Evolutionary conservation across 2,329 filamentous ascomycete genomes (phyloP), one percentile per base, ranked within the genome.

Genomic region (Zymoseptoria brevis): DNA sequence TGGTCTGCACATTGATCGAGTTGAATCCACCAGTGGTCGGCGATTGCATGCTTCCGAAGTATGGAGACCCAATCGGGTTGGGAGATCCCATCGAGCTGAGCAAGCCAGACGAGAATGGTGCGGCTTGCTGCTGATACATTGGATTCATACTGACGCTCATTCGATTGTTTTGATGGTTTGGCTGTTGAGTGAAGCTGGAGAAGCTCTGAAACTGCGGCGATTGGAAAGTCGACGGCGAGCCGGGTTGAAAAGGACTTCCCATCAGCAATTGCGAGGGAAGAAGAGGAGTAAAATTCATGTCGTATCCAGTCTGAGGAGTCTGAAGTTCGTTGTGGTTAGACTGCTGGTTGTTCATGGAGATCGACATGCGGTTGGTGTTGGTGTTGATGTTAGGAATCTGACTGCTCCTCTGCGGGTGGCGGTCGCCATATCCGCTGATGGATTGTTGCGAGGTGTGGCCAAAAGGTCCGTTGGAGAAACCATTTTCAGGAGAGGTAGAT

Each of bases 231-330:
- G 88, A 89, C 3, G 93, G 93, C 4, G 90, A 96, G 50, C 92
- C 94, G 13, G 94, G 91, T 77, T 97, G 94, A 77, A 97, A 97
- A 19, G 94, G 94, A 75, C 91, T 96, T 53, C 94, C 94, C 55
- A 97, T 87, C 24, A 99, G 85, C 68, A 99, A 81, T 76, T 96
- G 90, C 35, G 93, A 97, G 41, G 94, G 94, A 45, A 99, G 84
- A 66, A 99, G 83, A 65, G 94, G 93, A 9, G 94, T 96, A 76
- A 96, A 97, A 77, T 97, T 94, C 93, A 97, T 96, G 72, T 97
- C 94, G 72, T 91, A 96, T 50, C 84, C 90, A 56, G 90, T 93
- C 50, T 89, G 91, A 16, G 94, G 92, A 22, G 89, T 93, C 66
- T 88, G 81, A 84, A 96, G 85, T 65, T 96, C 91, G 68, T 82